phyloP scores from a whole-genome alignment of 164 flowering plant genomes.

The Aristolochia contorta region DNA sequence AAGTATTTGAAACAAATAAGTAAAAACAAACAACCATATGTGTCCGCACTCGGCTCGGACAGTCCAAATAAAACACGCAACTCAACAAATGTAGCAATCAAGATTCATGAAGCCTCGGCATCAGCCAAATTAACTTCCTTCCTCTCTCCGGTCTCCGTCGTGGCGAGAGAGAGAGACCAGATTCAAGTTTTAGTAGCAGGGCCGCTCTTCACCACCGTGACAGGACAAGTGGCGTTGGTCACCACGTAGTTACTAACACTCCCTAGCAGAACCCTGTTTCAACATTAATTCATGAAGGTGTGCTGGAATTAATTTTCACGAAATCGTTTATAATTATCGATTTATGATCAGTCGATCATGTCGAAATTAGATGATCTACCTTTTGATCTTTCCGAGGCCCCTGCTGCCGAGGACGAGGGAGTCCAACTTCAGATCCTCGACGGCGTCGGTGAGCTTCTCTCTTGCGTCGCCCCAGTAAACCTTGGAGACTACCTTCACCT shows the following conservation, averaged over 20 bases:
- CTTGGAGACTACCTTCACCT: slow-evolving; percentile 51
- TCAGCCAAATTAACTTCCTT: too few relatives aligned
- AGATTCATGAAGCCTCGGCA: too few relatives aligned
- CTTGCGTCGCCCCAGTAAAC: slow-evolving; percentile 81
- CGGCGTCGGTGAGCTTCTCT: slow-evolving; percentile 60
- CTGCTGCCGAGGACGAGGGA: slow-evolving; percentile 65
- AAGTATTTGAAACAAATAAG: too few relatives aligned
- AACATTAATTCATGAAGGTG: not conserved
- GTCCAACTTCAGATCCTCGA: slow-evolving; percentile 55
- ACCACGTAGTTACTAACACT: slow-evolving; percentile 68
- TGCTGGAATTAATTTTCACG: too few relatives aligned
- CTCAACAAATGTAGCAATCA: too few relatives aligned
- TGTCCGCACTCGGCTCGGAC: too few relatives aligned
- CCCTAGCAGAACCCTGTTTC: slow-evolving; percentile 55
- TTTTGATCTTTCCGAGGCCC: slow-evolving; percentile 48
- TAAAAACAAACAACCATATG: too few relatives aligned
- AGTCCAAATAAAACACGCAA: too few relatives aligned
- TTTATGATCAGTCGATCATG: too few relatives aligned
- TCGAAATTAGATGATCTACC: slow-evolving; percentile 14
- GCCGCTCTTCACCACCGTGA: slow-evolving; percentile 56
- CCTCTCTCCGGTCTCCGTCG: too few relatives aligned
- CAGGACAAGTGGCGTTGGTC: slow-evolving; percentile 57
- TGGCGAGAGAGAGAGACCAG: not conserved
- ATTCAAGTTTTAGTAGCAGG: slow-evolving; percentile 10
- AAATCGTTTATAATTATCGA: too few relatives aligned